Evolutionary conservation across 225 moss, liverwort and hornwort genomes (phyloP).

Genomic region (Bryum argenteum): DNA sequence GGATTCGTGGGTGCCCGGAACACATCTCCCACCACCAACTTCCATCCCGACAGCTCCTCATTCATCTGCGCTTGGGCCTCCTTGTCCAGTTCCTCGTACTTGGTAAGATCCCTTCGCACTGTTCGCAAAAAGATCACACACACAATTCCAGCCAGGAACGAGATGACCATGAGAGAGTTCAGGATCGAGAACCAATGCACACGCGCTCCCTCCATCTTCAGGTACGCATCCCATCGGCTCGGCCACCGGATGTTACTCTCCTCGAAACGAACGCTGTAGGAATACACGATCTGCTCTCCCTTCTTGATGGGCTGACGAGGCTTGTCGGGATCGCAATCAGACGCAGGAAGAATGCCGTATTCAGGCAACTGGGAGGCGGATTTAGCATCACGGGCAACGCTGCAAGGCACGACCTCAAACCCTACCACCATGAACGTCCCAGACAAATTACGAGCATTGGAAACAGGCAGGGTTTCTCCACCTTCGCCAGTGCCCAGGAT

Average conservation of each 20-base stretch:
- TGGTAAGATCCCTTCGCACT: conserved; percentile 83
- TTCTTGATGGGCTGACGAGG: conserved; percentile 55
- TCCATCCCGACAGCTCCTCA: conserved; percentile 98
- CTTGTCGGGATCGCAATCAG: conserved; percentile 54
- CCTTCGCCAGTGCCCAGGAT: conserved; percentile 77
- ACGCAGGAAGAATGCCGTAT: conserved; percentile 12
- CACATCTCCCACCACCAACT: conserved; percentile 92
- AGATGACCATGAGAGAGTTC: conserved; percentile 98
- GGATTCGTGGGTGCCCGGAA: conserved; percentile 70
- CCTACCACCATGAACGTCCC: conserved; percentile 90
- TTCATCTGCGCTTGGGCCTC: conserved; percentile 98
- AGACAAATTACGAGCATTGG: conserved; percentile 43
- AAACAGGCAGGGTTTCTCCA: conserved; percentile 53
- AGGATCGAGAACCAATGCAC: conserved; percentile 98
- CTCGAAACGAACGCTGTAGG: conserved; percentile 68
- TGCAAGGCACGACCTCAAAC: conserved; percentile 83
- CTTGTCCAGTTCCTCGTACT: conserved; percentile 94
- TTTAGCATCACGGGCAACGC: conserved; percentile 49
- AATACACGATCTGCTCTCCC: conserved; percentile 66
- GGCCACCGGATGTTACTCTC: conserved; percentile 75
- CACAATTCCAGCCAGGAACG: conserved; percentile 92
- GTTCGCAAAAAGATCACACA: conserved; percentile 92
- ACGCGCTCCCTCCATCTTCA: conserved; percentile 93
- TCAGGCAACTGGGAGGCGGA: conserved; percentile 28
- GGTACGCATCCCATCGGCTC: conserved; percentile 84